Conservation (phyloP, 1,284 basidiomycete genomes). For the Naganishia sp. region DNA sequence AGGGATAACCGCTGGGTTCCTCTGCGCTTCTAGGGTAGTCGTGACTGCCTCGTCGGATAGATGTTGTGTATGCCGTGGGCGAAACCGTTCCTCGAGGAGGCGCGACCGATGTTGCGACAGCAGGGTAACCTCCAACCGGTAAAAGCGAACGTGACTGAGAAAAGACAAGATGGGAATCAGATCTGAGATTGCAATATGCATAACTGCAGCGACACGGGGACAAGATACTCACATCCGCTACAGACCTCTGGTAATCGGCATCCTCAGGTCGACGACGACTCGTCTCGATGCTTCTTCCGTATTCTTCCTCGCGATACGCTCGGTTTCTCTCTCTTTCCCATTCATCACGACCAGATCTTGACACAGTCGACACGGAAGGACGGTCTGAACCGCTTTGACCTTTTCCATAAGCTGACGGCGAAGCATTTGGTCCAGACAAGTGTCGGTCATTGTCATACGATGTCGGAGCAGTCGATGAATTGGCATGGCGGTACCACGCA, state of each 20-base stretch:
- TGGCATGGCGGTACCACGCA: slow-evolving; percentile 18
- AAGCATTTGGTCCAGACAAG: background rate
- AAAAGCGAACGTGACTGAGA: slow-evolving; percentile 1
- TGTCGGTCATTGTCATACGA: background rate
- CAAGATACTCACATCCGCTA: slow-evolving; percentile 4
- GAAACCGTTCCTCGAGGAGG: slow-evolving; percentile 16
- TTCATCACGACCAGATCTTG: slow-evolving; percentile 6
- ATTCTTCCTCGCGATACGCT: slow-evolving; percentile 9
- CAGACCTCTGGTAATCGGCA: slow-evolving; percentile 4
- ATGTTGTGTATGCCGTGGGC: slow-evolving; percentile 12
- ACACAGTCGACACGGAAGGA: background rate
- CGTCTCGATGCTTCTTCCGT: slow-evolving; percentile 1
- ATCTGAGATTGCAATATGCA: background rate
- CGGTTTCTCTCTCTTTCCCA: slow-evolving; percentile 18
- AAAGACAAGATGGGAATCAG: background rate
- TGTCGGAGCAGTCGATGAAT: background rate
- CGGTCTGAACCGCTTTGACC: background rate
- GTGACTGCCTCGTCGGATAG: slow-evolving; percentile 10
- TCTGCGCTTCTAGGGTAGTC: slow-evolving; percentile 6
- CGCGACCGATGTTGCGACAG: background rate
- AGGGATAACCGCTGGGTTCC: slow-evolving; percentile 9
- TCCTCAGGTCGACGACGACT: slow-evolving; percentile 9
- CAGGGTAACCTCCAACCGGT: slow-evolving; percentile 9
- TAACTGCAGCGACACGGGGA: background rate
- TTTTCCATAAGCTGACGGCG: background rate